Base-by-base conservation (phyloP, 2,329 filamentous ascomycete species). In the Venturiaceae sp. region DNA sequence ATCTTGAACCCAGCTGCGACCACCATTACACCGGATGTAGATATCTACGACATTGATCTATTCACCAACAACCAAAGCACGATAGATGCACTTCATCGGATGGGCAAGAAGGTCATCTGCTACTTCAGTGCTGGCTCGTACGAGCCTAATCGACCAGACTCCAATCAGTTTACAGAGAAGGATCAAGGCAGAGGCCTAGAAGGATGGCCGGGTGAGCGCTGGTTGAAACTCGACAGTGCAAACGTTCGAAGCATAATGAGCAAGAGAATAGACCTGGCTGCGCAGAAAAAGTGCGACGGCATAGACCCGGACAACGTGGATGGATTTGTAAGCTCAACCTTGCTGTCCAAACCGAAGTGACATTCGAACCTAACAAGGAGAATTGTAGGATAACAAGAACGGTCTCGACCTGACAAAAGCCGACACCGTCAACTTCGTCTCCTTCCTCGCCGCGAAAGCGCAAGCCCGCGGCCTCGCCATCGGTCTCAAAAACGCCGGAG, bases 101-200 rank as follows among this genome's bases (percentile, higher is more conserved):
- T 75, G 30, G 80, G 78, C 8, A 81, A 81, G 66, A 83, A 80
- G 61, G 81, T 88, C 57, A 84, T 90, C 60, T 90, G 87, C 74
- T 90, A 90, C 71, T 90, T 90, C 73, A 86, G 83, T 55, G 85
- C 84, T 0, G 87, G 87, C 1, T 85, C 82, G 7, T 88, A 80
- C 64, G 87, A 90, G 69, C 67, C 82, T 55, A 82, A 79, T 73
- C 78, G 86, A 3, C 70, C 76, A 0, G 87, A 90, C 66, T 75
- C 77, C 19, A 66, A 66, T 32, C 64, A 80, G 5, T 89, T 88
- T 66, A 66, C 72, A 7, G 62, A 74, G 1, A 67, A 70, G 0
- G 86, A 88, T 63, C 67, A 83, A 44, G 86, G 86, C 21, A 76
- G 77, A 3, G 69, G 71, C 5, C 71, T 90, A 5, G 75, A 82